A percentile compares a stretch with the other conserved stretches of the same genome.
phyloP scores from a whole-genome alignment of 2,329 filamentous ascomycete genomes.

The Cryoendolithus antarcticus region DNA sequence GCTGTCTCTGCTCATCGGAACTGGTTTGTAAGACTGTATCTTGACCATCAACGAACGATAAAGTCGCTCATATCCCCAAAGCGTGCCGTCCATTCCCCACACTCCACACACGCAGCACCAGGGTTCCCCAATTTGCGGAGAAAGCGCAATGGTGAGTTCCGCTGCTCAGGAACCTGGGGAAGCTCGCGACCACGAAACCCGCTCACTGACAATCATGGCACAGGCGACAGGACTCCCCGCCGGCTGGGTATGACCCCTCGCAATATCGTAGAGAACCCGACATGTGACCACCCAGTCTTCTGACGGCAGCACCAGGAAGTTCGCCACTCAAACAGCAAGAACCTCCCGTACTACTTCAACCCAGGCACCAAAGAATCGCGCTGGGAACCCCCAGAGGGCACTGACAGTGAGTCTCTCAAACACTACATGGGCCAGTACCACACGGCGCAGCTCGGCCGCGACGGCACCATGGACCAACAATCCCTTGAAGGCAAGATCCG shows the following conservation, averaged over 20 bases:
- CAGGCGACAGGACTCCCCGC: constrained; percentile 22
- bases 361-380: constrained; percentile 70
- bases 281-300: constrained; percentile 2
- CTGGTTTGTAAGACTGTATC: too few relatives aligned
- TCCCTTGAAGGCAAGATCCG: constrained; percentile 69
- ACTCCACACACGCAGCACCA: too few relatives aligned
- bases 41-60: too few relatives aligned
- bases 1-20: too few relatives aligned
- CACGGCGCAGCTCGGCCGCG: constrained; percentile 33
- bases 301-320: constrained; percentile 46
- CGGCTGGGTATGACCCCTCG: constrained; percentile 13
- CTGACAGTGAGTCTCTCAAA: constrained; percentile 87
- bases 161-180: background rate
- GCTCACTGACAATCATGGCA: constrained; percentile 1
- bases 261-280: constrained; percentile 1
- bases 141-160: too few relatives aligned
- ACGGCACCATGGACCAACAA: constrained; percentile 16
- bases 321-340: constrained; percentile 95
- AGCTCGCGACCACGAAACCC: background rate
- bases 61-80: too few relatives aligned
- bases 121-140: too few relatives aligned
- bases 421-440: constrained; percentile 85
- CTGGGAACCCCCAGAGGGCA: constrained; percentile 85
- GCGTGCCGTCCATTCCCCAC: too few relatives aligned
- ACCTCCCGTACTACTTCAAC: constrained; percentile 98